These are phyloP conservation scores for Geosmithia flava DNA, from an alignment of 2,329 filamentous ascomycete species.

Conservation along the genomic window DNA sequence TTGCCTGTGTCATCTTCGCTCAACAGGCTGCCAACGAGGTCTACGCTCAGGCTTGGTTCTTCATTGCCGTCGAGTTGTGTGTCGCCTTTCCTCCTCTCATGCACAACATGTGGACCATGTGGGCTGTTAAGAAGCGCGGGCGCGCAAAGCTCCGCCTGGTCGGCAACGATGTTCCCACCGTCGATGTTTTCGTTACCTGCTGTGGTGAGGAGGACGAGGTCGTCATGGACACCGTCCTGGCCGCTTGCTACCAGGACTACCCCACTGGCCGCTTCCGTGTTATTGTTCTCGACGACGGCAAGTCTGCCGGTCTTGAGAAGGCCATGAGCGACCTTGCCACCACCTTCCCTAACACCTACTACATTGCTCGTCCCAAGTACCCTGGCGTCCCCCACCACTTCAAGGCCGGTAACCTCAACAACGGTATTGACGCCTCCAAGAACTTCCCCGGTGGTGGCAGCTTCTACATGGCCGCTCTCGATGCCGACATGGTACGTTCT, in stretches of 20 bases:
- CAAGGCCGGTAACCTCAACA: conserved; percentile 54
- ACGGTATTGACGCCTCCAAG: conserved; percentile 37
- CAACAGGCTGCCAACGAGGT: conserved; percentile 25
- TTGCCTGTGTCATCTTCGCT: conserved; percentile 38
- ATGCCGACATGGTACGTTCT: conserved; percentile 47
- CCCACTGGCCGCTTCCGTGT: conserved; percentile 39
- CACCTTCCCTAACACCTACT: conserved; percentile 35
- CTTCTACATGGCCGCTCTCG: conserved; percentile 48
- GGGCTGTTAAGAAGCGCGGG: conserved; percentile 39
- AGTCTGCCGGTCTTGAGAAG: conserved; percentile 27
- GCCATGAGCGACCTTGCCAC: conserved; percentile 22
- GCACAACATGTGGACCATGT: conserved; percentile 46
- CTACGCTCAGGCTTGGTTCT: conserved; percentile 42
- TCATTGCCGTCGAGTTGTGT: conserved; percentile 41
- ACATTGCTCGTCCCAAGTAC: conserved; percentile 36
- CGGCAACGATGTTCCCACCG: conserved; percentile 35
- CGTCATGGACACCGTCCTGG: conserved; percentile 43
- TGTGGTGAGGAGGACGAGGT: conserved; percentile 44
- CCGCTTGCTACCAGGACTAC: conserved; percentile 41
- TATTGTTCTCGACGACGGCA: conserved; percentile 42
- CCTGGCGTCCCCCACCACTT: conserved; percentile 40
- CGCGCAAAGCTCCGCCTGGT: conserved; percentile 39
- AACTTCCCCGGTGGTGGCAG: conserved; percentile 40
- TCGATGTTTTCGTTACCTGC: conserved; percentile 45
- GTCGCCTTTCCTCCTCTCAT: conserved; percentile 40